phyloP scores from a whole-genome alignment of 495 filamentous ascomycete species.

The Immersiella caudata region DNA sequence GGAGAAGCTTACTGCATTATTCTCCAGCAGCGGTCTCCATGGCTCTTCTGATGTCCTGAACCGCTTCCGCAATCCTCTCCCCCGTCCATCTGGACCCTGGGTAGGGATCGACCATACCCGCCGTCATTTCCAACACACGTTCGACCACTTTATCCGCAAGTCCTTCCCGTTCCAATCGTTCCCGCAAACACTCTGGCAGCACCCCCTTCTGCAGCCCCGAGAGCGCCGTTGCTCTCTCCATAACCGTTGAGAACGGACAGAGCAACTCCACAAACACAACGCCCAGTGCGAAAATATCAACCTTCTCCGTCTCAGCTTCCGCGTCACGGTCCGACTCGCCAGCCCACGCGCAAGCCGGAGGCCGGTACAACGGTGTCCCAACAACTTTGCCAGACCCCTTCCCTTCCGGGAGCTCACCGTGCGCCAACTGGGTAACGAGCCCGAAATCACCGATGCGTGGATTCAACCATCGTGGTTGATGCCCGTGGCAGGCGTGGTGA shows the following conservation, averaged over 20 bases:
- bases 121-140: slow-evolving; percentile 2
- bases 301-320: slow-evolving; percentile 4
- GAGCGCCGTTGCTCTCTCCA: slow-evolving; percentile 7
- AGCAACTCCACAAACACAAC: slow-evolving; percentile 17
- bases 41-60: not conserved
- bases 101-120: slow-evolving; percentile 10
- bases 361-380: slow-evolving; percentile 14
- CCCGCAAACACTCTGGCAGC: slow-evolving; percentile 1
- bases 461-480: slow-evolving; percentile 3
- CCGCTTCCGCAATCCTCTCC: not conserved
- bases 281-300: slow-evolving; percentile 12
- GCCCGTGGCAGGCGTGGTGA: not conserved
- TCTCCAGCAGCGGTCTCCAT: too few relatives aligned
- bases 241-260: slow-evolving; percentile 12
- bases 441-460: slow-evolving; percentile 16
- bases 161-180: slow-evolving; percentile 1
- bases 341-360: slow-evolving; percentile 12
- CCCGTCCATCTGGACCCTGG: slow-evolving; percentile 7
- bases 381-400: not conserved
- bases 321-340: not conserved
- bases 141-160: not conserved
- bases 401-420: slow-evolving; percentile 7
- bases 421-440: slow-evolving; percentile 15
- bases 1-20: too few relatives aligned
- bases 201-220: slow-evolving; percentile 8